phyloP scores from a whole-genome alignment of 257 asterid genomes.

The Coffea eugenioides region DNA sequence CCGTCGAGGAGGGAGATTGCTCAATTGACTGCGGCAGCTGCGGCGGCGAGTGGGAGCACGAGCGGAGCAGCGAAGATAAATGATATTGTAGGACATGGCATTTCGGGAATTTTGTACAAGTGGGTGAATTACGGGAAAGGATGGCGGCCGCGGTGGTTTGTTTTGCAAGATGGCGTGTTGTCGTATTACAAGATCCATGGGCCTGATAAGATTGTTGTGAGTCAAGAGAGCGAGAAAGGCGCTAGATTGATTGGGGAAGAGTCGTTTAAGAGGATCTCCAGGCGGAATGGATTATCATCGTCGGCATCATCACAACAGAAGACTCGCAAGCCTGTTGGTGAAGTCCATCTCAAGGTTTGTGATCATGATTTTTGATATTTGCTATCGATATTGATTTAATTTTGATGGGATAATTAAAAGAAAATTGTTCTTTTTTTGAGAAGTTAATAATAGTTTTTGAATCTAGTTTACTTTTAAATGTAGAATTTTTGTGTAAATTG shows the following conservation, averaged over 20 bases:
- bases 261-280: slow-evolving; percentile 50
- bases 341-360: slow-evolving; percentile 83
- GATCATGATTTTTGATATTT: slow-evolving; percentile 1
- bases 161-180: slow-evolving; percentile 89
- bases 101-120: slow-evolving; percentile 73
- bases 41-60: slow-evolving; percentile 31
- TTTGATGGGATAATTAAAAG: background rate
- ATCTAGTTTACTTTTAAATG: background rate
- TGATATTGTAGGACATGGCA: slow-evolving; percentile 79
- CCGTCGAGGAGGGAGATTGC: slow-evolving; percentile 24
- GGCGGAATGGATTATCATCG: slow-evolving; percentile 30
- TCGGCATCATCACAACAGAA: slow-evolving; percentile 38
- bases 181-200: slow-evolving; percentile 96
- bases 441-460: too few relatives aligned
- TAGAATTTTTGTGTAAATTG: background rate
- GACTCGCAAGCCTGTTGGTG: slow-evolving; percentile 71
- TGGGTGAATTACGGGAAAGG: slow-evolving; percentile 99
- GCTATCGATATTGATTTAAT: background rate
- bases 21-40: slow-evolving; percentile 15
- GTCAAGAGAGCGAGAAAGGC: slow-evolving; percentile 67
- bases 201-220: slow-evolving; percentile 67
- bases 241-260: slow-evolving; percentile 86
- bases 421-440: background rate
- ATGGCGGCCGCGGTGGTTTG: slow-evolving; percentile 97
- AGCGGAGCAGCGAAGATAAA: slow-evolving; percentile 60